Conservation (phyloP, 2,329 filamentous ascomycete genomes). For the Arthrobotrys megalospora region DNA sequence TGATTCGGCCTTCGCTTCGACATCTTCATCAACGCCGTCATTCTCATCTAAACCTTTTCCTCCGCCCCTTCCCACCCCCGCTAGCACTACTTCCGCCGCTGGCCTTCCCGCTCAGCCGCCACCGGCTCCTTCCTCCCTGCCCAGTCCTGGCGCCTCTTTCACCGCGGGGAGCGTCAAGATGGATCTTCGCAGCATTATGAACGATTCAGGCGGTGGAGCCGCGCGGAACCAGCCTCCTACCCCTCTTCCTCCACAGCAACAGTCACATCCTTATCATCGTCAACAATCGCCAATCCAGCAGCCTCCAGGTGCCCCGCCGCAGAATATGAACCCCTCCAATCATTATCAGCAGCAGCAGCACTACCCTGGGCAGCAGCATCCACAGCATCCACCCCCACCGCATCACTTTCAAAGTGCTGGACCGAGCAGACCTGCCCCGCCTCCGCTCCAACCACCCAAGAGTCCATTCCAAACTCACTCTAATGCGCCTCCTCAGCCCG, state of each 20-base stretch:
- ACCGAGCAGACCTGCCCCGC: slow-evolving; percentile 45
- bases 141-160: slow-evolving; percentile 37
- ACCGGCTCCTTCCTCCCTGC: slow-evolving; percentile 18
- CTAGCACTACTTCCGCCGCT: slow-evolving; percentile 6
- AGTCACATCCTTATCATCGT: slow-evolving; percentile 48
- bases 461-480: slow-evolving; percentile 62
- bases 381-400: slow-evolving; percentile 56
- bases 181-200: slow-evolving; percentile 65
- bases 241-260: slow-evolving; percentile 44
- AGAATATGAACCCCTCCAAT: slow-evolving; percentile 55
- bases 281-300: slow-evolving; percentile 55
- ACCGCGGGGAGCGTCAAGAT: slow-evolving; percentile 50
- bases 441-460: slow-evolving; percentile 60
- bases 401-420: slow-evolving; percentile 61
- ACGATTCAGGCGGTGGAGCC: slow-evolving; percentile 62
- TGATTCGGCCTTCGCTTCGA: slow-evolving; percentile 58
- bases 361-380: slow-evolving; percentile 61
- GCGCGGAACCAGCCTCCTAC: slow-evolving; percentile 55
- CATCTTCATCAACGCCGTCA: slow-evolving; percentile 36
- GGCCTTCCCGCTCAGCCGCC: slow-evolving; percentile 21
- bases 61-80: slow-evolving; percentile 32
- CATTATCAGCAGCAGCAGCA: slow-evolving; percentile 60
- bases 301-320: slow-evolving; percentile 44
- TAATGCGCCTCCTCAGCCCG: slow-evolving; percentile 46
- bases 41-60: slow-evolving; percentile 12